Evolutionary conservation across 345 rosid species (phyloP), one percentile per base, ranked within the genome.

Genomic region (Mercurialis annua): DNA sequence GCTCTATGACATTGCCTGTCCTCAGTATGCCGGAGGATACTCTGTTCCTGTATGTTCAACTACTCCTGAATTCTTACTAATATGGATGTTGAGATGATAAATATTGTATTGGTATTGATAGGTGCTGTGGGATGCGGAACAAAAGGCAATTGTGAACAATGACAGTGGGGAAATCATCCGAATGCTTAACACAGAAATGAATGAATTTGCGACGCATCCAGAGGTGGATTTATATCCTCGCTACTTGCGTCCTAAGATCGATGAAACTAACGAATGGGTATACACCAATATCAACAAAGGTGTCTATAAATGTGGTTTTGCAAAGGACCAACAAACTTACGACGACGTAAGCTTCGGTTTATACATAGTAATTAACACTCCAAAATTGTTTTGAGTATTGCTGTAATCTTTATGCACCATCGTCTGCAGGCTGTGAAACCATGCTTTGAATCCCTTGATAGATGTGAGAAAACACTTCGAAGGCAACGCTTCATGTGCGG

Each of bases 41-140:
- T 84, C 96, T 0, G 96, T 90, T 71, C 98, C 97, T 61, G 98
- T 90, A 84, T 70, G 98, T 84, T 52, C 4, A n/a, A n/a, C n/a
- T n/a, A n/a, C n/a, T n/a, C n/a, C n/a, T n/a, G n/a, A n/a, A n/a
- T n/a, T 63, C 18, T 62, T 68, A 31, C 60, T 73, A 43, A 60
- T n/a, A 43, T 44, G n/a, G n/a, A 29, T 47, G 53, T 59, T 65
- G 43, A 47, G 24, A 44, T 20, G 24, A 6, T 53, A n/a, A n/a
- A n/a, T n/a, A 7, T 75, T 62, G 61, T 23, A 60, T 29, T 2
- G 21, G n/a, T n/a, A n/a, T n/a, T 59, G 18, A n/a, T 50, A 82
- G 86, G 83, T 83, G 53, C 56, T 83, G 36, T 83, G 83, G 87
- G 87, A 83, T 72, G 78, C 78, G 76, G 81, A 81, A 71, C 80